phyloP scores from a whole-genome alignment of 2,329 filamentous ascomycete species.

The Sclerotinia nivalis region DNA sequence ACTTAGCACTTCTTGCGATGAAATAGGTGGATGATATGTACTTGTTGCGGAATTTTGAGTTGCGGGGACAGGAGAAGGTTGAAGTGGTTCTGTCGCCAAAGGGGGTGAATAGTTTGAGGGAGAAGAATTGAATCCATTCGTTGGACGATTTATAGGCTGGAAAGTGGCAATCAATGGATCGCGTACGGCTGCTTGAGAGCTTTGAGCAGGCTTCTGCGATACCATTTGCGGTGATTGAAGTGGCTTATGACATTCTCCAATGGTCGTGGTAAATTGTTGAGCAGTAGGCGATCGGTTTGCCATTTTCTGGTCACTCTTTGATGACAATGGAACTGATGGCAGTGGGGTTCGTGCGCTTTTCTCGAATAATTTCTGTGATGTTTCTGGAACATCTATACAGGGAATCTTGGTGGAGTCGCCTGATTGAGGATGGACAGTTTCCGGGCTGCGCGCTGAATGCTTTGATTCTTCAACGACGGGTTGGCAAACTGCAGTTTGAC shows the following conservation, averaged over 20 bases:
- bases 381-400: neutral
- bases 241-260: neutral
- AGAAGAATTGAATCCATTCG: neutral
- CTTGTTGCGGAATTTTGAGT: neutral
- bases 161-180: neutral
- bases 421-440: neutral
- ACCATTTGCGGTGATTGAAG: neutral
- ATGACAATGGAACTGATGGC: neutral
- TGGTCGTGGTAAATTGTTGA: neutral
- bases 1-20: neutral
- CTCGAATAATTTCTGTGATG: neutral
- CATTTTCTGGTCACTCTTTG: neutral
- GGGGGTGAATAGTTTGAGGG: neutral
- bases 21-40: neutral
- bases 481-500: neutral
- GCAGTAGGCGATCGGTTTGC: neutral
- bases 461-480: neutral
- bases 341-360: neutral
- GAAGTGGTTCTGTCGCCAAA: neutral
- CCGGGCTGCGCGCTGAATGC: neutral
- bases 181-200: neutral
- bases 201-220: neutral
- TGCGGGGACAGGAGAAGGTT: neutral
- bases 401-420: neutral
- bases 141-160: slow-evolving; percentile 9